Conservation (phyloP, 352 stramenopile genomes). For the Phytophthora agathidicida region DNA sequence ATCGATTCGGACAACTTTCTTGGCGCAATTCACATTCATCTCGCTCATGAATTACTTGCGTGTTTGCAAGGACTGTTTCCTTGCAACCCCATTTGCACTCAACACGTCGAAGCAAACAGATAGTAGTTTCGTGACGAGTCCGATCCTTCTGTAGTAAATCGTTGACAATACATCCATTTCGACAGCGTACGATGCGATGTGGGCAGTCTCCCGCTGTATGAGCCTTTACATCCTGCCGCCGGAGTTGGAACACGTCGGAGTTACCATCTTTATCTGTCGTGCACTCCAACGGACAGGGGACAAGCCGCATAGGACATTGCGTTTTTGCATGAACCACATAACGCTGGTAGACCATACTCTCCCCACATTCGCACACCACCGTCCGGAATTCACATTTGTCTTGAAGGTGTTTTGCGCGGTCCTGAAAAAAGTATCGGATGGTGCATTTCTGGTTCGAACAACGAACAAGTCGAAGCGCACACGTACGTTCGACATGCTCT, state of each 20-base stretch:
- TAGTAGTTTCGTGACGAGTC: slow-evolving; percentile 44
- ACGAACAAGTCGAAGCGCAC: slow-evolving; percentile 40
- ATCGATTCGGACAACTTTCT: slow-evolving; percentile 60
- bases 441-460: slow-evolving; percentile 64
- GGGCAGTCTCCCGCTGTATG: slow-evolving; percentile 55
- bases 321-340: slow-evolving; percentile 46
- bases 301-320: slow-evolving; percentile 53
- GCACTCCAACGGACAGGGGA: slow-evolving; percentile 62
- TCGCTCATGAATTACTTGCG: slow-evolving; percentile 52
- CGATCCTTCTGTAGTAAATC: slow-evolving; percentile 52
- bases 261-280: background rate
- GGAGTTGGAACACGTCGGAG: slow-evolving; percentile 32
- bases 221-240: slow-evolving; percentile 45
- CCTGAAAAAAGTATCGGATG: slow-evolving; percentile 18
- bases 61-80: slow-evolving; percentile 49
- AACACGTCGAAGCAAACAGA: slow-evolving; percentile 59
- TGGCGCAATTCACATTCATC: slow-evolving; percentile 60
- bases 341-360: slow-evolving; percentile 61
- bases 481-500: slow-evolving; percentile 41
- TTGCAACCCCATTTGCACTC: slow-evolving; percentile 64
- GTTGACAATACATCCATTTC: slow-evolving; percentile 61
- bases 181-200: slow-evolving; percentile 64
- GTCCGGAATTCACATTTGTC: slow-evolving; percentile 54
- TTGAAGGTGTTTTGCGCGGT: slow-evolving; percentile 35
- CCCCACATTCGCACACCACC: slow-evolving; percentile 59